phyloP scores from a whole-genome alignment of 192 early-diverging fungal genomes.

The Coemansia furcata region DNA sequence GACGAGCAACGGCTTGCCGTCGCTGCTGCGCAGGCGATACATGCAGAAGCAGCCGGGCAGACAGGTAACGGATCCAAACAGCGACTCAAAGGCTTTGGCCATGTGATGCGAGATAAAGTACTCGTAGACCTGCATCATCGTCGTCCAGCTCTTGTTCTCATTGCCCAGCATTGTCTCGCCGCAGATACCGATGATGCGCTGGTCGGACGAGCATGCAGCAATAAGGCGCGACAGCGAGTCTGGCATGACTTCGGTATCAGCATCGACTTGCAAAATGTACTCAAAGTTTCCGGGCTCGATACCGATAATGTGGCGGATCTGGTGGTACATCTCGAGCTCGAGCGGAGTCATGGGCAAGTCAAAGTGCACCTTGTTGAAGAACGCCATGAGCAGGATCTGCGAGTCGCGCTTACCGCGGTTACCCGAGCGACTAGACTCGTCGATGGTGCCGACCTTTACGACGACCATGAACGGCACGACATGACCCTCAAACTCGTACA shows the following conservation, averaged over 20 bases:
- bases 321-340: conserved; percentile 97
- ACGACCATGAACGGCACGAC: conserved; percentile 94
- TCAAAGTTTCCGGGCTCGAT: conserved; percentile 78
- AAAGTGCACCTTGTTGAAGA: conserved; percentile 93
- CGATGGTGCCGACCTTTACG: conserved; percentile 89
- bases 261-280: conserved; percentile 78
- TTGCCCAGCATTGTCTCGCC: conserved; percentile 91
- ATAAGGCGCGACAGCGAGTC: conserved; percentile 92
- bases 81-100: conserved; percentile 66
- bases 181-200: conserved; percentile 82
- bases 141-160: conserved; percentile 87
- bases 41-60: conserved; percentile 57
- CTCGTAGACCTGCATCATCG: conserved; percentile 97
- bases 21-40: conserved; percentile 67
- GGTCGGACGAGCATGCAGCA: conserved; percentile 72
- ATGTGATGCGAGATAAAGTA: conserved; percentile 93
- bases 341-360: conserved; percentile 88
- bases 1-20: conserved; percentile 74
- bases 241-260: conserved; percentile 80
- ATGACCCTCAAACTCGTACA: conserved; percentile 88
- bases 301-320: conserved; percentile 96
- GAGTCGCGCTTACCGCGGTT: conserved; percentile 99
- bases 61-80: no score
- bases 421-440: conserved; percentile 83
- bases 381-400: conserved; percentile 93